Evolutionary conservation across 2,329 filamentous ascomycete genomes (phyloP).

Genomic region (Aspergillus sp.): DNA sequence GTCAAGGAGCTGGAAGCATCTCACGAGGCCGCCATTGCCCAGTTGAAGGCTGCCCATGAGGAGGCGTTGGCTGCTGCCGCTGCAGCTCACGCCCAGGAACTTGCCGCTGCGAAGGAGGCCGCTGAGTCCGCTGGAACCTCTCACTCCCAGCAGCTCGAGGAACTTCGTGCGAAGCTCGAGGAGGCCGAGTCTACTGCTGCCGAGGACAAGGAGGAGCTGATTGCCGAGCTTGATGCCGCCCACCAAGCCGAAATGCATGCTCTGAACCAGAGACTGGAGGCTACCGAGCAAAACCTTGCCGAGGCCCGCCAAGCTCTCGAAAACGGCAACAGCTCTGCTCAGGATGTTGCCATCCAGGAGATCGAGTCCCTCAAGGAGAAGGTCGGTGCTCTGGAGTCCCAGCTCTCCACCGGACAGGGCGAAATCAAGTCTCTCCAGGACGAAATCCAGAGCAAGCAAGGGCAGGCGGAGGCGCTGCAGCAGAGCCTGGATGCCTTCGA

Average conservation of each 20-base stretch:
- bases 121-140: conserved; percentile 32
- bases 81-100: conserved; percentile 37
- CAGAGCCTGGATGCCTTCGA: conserved; percentile 41
- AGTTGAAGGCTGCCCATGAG: conserved; percentile 22
- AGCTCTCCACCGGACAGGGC: conserved; percentile 32
- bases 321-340: conserved; percentile 35
- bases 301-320: conserved; percentile 39
- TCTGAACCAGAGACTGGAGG: conserved; percentile 38
- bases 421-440: conserved; percentile 39
- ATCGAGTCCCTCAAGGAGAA: conserved; percentile 41
- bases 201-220: conserved; percentile 33
- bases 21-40: conserved; percentile 33
- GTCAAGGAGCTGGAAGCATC: conserved; percentile 31
- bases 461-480: conserved; percentile 41
- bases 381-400: conserved; percentile 35
- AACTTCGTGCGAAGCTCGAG: conserved; percentile 38
- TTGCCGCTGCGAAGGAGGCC: conserved; percentile 34
- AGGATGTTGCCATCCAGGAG: conserved; percentile 37
- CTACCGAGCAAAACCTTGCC: conserved; percentile 36
- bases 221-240: conserved; percentile 32
- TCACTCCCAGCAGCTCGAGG: conserved; percentile 37
- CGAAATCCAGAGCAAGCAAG: conserved; percentile 38
- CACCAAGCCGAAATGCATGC: conserved; percentile 37
- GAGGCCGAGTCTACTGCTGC: conserved; percentile 32
- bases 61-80: conserved; percentile 27